phyloP scores from a whole-genome alignment of 805 yeast genomes.

The Schwanniomyces vanrijiae region DNA sequence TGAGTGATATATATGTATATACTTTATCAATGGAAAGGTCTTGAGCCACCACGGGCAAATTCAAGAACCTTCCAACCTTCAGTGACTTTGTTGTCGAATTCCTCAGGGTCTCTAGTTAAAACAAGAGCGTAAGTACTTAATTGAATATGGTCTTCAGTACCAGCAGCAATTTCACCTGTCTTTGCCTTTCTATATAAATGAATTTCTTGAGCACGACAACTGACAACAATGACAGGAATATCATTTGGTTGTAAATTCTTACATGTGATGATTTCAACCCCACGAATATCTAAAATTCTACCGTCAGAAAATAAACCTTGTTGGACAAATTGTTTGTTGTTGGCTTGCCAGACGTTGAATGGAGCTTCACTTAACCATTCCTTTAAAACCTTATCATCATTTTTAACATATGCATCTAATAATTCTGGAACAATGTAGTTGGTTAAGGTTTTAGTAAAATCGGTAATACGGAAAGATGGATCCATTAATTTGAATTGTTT shows the following conservation, averaged over 20 bases:
- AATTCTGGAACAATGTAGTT: constrained; percentile 94
- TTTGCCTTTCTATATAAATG: constrained; percentile 84
- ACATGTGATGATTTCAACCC: constrained; percentile 87
- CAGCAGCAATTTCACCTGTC: constrained; percentile 94
- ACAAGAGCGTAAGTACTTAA: constrained; percentile 96
- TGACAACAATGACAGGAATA: constrained; percentile 87
- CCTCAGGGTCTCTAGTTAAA: constrained; percentile 88
- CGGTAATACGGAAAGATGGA: constrained; percentile 78
- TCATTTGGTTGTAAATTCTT: constrained; percentile 88
- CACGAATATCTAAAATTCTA: constrained; percentile 88
- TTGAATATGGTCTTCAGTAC: constrained; percentile 89
- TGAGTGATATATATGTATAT: neutral
- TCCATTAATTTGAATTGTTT: constrained; percentile 85
- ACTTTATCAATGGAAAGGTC: constrained; percentile 58
- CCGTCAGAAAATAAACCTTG: constrained; percentile 92
- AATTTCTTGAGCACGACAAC: constrained; percentile 96
- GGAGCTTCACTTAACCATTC: constrained; percentile 97
- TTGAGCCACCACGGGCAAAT: constrained; percentile 89
- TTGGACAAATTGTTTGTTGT: constrained; percentile 87
- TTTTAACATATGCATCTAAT: constrained; percentile 90
- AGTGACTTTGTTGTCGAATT: constrained; percentile 83
- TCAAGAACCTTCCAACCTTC: constrained; percentile 97
- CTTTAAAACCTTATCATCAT: constrained; percentile 80
- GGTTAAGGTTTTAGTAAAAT: constrained; percentile 79
- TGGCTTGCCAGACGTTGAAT: constrained; percentile 88